Percentiles rank a stretch among this genome's conserved stretches.
Conservation (phyloP, 1,139 yeast species). For the Tardiomyces blankii region DNA sequence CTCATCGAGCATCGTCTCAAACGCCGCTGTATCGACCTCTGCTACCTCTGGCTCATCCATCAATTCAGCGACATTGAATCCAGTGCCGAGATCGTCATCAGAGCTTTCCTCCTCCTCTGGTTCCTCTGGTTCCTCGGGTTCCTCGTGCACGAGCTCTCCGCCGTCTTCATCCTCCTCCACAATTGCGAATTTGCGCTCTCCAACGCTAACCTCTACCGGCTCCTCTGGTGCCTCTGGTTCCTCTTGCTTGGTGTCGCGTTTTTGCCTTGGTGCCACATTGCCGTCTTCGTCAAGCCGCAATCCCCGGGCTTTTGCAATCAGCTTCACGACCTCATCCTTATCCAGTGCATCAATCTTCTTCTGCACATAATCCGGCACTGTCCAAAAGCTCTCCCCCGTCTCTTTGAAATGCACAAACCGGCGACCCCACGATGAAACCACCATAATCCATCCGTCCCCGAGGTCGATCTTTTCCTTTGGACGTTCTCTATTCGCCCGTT, state of each 20-base stretch:
- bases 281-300: slow-evolving; percentile 16
- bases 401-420: neutral
- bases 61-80: neutral
- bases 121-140: neutral
- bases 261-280: neutral
- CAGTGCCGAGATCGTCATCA: neutral
- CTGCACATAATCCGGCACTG: neutral
- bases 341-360: slow-evolving; percentile 44
- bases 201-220: neutral
- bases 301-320: slow-evolving; percentile 40
- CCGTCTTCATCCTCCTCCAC: slow-evolving; percentile 1
- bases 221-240: neutral
- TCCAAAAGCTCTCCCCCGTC: neutral
- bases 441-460: neutral
- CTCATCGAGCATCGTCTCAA: slow-evolving; percentile 23
- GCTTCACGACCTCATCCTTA: slow-evolving; percentile 46
- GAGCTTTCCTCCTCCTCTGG: neutral
- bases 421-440: neutral
- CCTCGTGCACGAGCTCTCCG: neutral
- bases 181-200: neutral
- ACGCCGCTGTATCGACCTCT: slow-evolving; percentile 6
- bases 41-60: neutral
- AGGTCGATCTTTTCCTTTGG: neutral
- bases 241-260: neutral
- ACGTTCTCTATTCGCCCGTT: neutral